Base-by-base conservation (phyloP, 192 early-diverging fungal species). In the Phycomyces nitens region DNA sequence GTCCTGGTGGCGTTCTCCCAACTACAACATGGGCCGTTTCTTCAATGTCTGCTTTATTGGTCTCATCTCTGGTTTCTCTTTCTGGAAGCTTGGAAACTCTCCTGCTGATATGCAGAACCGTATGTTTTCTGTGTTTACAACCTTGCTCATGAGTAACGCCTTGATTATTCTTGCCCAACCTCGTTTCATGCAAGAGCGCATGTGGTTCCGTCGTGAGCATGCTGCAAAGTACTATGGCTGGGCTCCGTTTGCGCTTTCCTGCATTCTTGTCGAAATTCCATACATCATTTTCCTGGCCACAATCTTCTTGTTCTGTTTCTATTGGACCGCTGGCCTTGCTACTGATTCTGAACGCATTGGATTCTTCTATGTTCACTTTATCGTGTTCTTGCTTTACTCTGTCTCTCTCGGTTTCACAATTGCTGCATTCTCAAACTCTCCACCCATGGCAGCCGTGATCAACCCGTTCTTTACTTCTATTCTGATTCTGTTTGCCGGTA, bases 21-120 rank as follows among this genome's bases (percentile, higher is more conserved):
- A 80, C 34, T 92, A 92, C 73, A 90, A 89, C 69, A 65, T 88
- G 67, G 88, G 83, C n/a, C 78, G 82, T 54, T 42, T 83, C 20
- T 74, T 79, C 22, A 75, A 82, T 40, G 80, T 84, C 29, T 63
- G 82, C 44, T 62, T 86, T 26, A 66, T 71, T 53, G 85, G 78
- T 41, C 67, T 92, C 14, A 65, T 87, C n/a, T 77, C 86, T 66
- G 86, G 87, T 41, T 82, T 92, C 74, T 74, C 86, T 9, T 92
- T 85, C 74, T 86, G 77, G 74, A 81, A 85, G 49, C 76, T 88
- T 16, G 73, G 66, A 61, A 67, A 83, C 65, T 65, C 73, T 21
- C 64, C 80, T n/a, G 41, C 66, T 14, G 85, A 84, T 56, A 71
- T 88, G 64, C 78, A 80, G 60, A 82, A 84, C 75, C 82, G 83